Base-by-base conservation (phyloP, 2,329 filamentous ascomycete species). In the Colletotrichum acutatum region DNA sequence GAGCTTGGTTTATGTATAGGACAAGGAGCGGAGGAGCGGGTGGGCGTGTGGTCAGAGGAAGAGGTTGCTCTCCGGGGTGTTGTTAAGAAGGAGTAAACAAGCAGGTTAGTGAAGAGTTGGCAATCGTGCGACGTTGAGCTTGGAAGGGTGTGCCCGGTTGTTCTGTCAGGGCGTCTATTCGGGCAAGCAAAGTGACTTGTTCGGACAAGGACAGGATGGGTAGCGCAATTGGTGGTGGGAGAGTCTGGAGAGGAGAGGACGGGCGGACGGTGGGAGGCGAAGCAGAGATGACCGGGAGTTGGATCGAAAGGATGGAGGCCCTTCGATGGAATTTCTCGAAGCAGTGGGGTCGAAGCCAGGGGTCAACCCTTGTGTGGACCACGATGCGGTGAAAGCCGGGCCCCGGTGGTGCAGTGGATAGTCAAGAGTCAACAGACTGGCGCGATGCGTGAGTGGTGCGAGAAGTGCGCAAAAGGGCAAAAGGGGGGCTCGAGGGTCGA, bases 1-100 rank as follows among this genome's bases (percentile, higher is more conserved):
- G 46, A 76, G 76, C 77, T 77, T 65, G 78, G 78, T 76, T 76
- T 80, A 83, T 87, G 86, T 83, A 80, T 75, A 76, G 74, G 76
- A 71, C 26, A 37, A 63, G 19, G 34, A 59, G 60, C 68, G 53
- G 71, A 62, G 61, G 72, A 63, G 64, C 59, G 68, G 70, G 63
- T 56, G 26, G 58, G n/a, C 53, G 71, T 68, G 34, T 74, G 61
- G 67, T 57, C 65, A 68, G 65, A 66, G 37, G 16, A 34, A 14
- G 60, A 58, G 60, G 61, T 59, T 54, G 72, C 60, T 63, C 19
- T 49, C 42, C 42, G 62, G 70, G 71, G 58, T 56, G 24, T 69
- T 53, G 60, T 68, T 22, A 61, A 66, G 62, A 28, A 49, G 54
- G 66, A 72, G 74, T 65, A 63, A 68, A 66, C 73, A 63, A 70